phyloP scores from a whole-genome alignment of 495 filamentous ascomycete species.

The Xylaria bambusicola region DNA sequence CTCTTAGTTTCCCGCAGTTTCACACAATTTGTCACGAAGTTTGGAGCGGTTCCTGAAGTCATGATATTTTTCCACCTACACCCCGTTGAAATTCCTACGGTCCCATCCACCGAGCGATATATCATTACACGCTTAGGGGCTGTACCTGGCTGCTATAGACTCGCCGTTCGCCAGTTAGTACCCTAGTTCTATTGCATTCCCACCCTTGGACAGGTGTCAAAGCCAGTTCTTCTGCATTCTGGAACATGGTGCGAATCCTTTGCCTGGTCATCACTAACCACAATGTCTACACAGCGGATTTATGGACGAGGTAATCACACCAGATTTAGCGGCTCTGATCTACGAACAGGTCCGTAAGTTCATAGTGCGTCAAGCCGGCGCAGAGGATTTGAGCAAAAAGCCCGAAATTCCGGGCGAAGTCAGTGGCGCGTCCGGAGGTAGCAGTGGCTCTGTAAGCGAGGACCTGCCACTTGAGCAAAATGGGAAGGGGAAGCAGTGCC shows the following conservation, averaged over 20 bases:
- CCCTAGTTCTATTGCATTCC: too few relatives aligned
- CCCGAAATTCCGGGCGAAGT: conserved; percentile 7
- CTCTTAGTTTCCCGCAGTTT: conserved; percentile 35
- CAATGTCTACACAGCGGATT: too few relatives aligned
- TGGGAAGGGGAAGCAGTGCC: conserved; percentile 12
- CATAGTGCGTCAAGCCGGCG: conserved; percentile 43
- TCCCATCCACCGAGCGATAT: conserved; percentile 46
- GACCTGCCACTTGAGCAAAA: background rate
- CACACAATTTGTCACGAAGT: conserved; percentile 65
- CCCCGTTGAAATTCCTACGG: conserved; percentile 54
- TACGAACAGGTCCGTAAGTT: conserved; percentile 60
- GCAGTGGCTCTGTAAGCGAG: conserved; percentile 2
- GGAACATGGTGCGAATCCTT: too few relatives aligned
- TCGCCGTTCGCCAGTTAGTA: conserved; percentile 69
- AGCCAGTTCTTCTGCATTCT: too few relatives aligned
- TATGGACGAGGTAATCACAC: conserved; percentile 65
- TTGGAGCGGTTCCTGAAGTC: conserved; percentile 57
- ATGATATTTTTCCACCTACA: conserved; percentile 66
- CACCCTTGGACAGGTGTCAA: too few relatives aligned
- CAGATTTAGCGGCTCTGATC: conserved; percentile 59
- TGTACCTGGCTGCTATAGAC: conserved; percentile 61
- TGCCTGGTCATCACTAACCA: too few relatives aligned
- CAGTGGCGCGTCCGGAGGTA: conserved; percentile 2
- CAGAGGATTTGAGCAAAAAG: conserved; percentile 21
- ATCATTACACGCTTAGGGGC: conserved; percentile 39